Conservation (phyloP, 805 yeast genomes). For the Lachancea quebecensis region DNA sequence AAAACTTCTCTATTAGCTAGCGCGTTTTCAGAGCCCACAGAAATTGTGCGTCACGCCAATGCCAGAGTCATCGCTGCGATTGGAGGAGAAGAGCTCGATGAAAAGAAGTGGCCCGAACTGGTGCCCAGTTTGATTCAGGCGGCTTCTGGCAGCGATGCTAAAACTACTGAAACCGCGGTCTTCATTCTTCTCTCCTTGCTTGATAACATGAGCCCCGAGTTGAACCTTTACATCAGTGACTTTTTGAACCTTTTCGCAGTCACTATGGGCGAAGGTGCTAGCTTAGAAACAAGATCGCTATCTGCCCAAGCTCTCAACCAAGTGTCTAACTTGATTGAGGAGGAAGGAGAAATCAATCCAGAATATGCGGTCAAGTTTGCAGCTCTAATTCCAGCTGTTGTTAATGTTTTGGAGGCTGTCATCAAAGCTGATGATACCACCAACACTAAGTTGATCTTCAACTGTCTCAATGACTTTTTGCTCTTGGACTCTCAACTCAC, state of each 20-base stretch:
- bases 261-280: constrained; percentile 57
- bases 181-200: constrained; percentile 71
- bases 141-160: constrained; percentile 47
- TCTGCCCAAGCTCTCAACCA: constrained; percentile 71
- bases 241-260: constrained; percentile 64
- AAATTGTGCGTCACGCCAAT: constrained; percentile 74
- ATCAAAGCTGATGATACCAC: constrained; percentile 65
- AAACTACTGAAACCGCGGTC: constrained; percentile 73
- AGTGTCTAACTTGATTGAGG: constrained; percentile 62
- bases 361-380: constrained; percentile 48
- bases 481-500: constrained; percentile 70
- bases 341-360: constrained; percentile 42
- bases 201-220: constrained; percentile 58
- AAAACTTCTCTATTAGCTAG: constrained; percentile 61
- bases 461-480: constrained; percentile 74
- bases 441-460: constrained; percentile 68
- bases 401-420: constrained; percentile 70
- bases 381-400: constrained; percentile 68
- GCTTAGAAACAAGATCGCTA: constrained; percentile 71
- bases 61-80: constrained; percentile 87
- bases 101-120: constrained; percentile 67
- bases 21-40: constrained; percentile 57
- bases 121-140: constrained; percentile 65
- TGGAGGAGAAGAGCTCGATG: constrained; percentile 67
- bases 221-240: constrained; percentile 53